Conservation (phyloP, 169 alveolate species). For the Besnoitia besnoiti region DNA sequence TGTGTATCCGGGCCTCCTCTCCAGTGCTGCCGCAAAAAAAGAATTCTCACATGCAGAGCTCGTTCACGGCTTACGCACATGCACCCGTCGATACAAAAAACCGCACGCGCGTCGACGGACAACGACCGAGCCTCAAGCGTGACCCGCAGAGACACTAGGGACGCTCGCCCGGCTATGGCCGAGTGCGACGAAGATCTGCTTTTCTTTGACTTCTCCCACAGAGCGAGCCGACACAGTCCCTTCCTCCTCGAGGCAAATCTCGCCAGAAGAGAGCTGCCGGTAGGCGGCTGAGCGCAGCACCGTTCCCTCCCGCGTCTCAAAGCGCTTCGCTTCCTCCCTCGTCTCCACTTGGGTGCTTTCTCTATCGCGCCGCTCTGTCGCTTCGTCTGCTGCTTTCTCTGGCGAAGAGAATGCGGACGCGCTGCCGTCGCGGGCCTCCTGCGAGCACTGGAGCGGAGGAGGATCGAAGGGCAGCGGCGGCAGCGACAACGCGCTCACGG, state of each 20-base stretch:
- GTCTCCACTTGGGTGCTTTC: neutral
- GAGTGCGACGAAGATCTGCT: no score
- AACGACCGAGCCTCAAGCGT: no score
- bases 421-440: no score
- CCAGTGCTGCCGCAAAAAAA: no score
- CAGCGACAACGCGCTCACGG: neutral
- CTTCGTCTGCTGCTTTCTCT: neutral
- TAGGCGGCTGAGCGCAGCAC: neutral
- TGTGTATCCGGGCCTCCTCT: no score
- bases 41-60: no score
- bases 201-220: neutral
- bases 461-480: neutral
- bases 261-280: neutral
- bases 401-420: neutral
- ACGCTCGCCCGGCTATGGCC: no score
- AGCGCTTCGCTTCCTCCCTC: neutral
- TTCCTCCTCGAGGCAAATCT: neutral
- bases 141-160: no score
- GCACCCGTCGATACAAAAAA: no score
- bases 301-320: neutral
- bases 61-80: no score
- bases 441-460: neutral
- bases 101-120: no score
- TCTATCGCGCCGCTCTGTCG: neutral
- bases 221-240: neutral